Conservation (phyloP, 2,329 filamentous ascomycete genomes). For the Fusarium annulatum region DNA sequence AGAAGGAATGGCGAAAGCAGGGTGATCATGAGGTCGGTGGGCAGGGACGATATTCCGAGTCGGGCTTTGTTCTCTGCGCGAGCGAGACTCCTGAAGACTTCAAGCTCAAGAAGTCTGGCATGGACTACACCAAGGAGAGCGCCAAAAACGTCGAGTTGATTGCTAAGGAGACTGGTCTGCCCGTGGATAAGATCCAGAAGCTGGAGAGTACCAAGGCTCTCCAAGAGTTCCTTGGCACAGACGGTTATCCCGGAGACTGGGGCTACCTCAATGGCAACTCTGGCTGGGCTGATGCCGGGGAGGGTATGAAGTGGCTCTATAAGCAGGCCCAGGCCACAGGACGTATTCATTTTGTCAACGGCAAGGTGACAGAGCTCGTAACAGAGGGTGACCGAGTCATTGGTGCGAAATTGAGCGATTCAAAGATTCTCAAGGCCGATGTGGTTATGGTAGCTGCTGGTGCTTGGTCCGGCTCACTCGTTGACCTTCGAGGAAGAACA, state of each 20-base stretch:
- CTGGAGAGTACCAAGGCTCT: conserved; percentile 60
- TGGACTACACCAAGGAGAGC: conserved; percentile 70
- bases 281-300: conserved; percentile 85
- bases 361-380: conserved; percentile 58
- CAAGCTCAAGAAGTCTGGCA: conserved; percentile 55
- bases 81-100: conserved; percentile 53
- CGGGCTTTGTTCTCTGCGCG: conserved; percentile 73
- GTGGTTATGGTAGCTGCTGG: conserved; percentile 85
- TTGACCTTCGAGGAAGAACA: conserved; percentile 81
- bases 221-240: conserved; percentile 57
- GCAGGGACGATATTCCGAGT: conserved; percentile 75
- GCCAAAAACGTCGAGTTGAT: conserved; percentile 69
- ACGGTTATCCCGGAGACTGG: conserved; percentile 67
- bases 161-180: conserved; percentile 52
- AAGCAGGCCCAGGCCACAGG: conserved; percentile 63
- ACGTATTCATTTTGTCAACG: conserved; percentile 67
- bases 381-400: conserved; percentile 56
- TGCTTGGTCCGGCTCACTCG: conserved; percentile 83
- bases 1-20: conserved; percentile 73
- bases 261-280: conserved; percentile 80
- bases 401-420: conserved; percentile 61
- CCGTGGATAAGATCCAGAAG: conserved; percentile 55
- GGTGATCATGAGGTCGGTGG: conserved; percentile 67
- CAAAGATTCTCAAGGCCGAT: conserved; percentile 65
- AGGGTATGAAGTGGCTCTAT: conserved; percentile 73